Evolutionary conservation across 352 stramenopile species (phyloP).

Genomic region (Phytophthora europaea): DNA sequence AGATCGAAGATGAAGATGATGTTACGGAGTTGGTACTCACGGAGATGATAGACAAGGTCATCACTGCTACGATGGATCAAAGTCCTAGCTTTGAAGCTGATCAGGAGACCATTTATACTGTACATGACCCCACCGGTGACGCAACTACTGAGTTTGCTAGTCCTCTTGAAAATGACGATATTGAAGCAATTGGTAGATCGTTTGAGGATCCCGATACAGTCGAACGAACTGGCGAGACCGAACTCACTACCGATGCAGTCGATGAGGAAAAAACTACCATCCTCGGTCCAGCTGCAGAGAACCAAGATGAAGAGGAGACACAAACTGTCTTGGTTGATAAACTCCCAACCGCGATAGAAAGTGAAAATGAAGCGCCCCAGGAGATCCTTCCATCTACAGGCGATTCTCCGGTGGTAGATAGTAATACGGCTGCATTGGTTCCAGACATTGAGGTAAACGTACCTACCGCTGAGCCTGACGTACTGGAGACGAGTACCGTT

Average conservation of each 20-base stretch:
- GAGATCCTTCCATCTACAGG: neutral
- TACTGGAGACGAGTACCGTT: neutral
- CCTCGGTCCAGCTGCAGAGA: neutral
- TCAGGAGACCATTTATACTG: neutral
- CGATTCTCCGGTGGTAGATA: neutral
- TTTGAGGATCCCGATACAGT: neutral
- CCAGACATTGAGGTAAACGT: neutral
- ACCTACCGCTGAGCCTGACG: neutral
- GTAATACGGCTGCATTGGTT: neutral
- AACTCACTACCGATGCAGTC: neutral
- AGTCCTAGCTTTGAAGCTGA: neutral
- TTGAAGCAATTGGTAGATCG: neutral
- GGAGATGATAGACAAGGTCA: conserved; percentile 11
- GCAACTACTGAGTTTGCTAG: neutral
- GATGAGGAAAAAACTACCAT: neutral
- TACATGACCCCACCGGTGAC: neutral
- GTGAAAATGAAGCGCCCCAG: neutral
- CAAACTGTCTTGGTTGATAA: neutral
- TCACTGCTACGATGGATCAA: neutral
- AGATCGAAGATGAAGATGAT: neutral
- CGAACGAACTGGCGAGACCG: neutral
- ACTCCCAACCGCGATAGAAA: neutral
- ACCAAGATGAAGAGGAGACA: neutral
- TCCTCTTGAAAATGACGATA: neutral
- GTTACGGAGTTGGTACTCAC: neutral